phyloP scores from a whole-genome alignment of 257 asterid species.

The Orobanche coerulescens region DNA sequence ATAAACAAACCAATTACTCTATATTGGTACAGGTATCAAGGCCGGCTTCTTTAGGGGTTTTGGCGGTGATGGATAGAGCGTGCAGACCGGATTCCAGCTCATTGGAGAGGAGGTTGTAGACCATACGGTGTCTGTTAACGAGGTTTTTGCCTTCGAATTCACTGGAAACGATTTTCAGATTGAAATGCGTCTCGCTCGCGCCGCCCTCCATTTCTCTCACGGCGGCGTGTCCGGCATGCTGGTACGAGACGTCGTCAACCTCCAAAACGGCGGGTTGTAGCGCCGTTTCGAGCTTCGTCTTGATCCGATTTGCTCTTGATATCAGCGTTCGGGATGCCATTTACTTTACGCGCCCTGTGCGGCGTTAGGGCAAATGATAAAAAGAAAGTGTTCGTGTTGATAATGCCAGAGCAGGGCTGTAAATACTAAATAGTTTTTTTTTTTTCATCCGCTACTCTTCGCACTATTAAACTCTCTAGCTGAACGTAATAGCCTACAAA shows the following conservation, averaged over 20 bases:
- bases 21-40: too few relatives aligned
- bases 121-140: constrained; percentile 83
- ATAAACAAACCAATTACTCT: background rate
- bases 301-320: constrained; percentile 63
- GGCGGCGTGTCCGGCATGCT: constrained; percentile 94
- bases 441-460: too few relatives aligned
- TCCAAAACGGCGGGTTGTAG: constrained; percentile 57
- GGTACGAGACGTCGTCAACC: constrained; percentile 84
- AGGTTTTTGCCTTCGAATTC: constrained; percentile 71
- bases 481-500: too few relatives aligned
- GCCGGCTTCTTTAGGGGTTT: constrained; percentile 73
- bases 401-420: too few relatives aligned
- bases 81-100: constrained; percentile 85
- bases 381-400: too few relatives aligned
- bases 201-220: constrained; percentile 45
- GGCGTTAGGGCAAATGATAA: too few relatives aligned
- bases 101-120: constrained; percentile 72
- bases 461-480: too few relatives aligned
- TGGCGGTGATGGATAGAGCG: constrained; percentile 79
- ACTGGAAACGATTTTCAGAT: constrained; percentile 54
- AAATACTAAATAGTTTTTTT: too few relatives aligned
- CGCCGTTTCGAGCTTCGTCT: constrained; percentile 64
- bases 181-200: constrained; percentile 77
- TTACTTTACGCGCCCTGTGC: constrained; percentile 9
- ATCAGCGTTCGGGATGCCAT: constrained; percentile 64